phyloP scores from a whole-genome alignment of 441 rosid species.

The Aquilaria agallochum region DNA sequence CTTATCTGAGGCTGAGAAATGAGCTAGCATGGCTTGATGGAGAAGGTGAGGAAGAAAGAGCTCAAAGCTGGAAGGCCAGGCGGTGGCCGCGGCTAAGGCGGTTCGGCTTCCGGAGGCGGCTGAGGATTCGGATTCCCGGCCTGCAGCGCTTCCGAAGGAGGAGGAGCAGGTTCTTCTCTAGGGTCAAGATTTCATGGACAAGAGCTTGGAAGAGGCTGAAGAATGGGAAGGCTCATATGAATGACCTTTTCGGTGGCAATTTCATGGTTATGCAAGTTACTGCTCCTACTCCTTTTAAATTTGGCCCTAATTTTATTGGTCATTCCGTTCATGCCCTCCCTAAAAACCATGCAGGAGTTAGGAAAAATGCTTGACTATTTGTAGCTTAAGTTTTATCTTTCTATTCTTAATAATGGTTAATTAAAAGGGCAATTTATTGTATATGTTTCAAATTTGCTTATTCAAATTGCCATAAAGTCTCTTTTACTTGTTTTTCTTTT shows the following conservation, averaged over 20 bases:
- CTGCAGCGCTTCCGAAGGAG: slow-evolving; percentile 17
- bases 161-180: slow-evolving; percentile 11
- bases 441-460: no score
- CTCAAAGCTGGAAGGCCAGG: slow-evolving; percentile 4
- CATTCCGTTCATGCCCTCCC: no score
- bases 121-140: slow-evolving; percentile 14
- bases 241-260: slow-evolving; percentile 37
- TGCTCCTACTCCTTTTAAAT: slow-evolving; percentile 11
- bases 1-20: slow-evolving; percentile 14
- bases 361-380: no score
- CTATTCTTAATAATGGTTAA: no score
- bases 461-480: no score
- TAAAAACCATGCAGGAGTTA: no score
- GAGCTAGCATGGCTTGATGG: slow-evolving; percentile 5
- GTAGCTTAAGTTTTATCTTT: no score
- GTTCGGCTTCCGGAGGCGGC: slow-evolving; percentile 4
- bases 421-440: no score
- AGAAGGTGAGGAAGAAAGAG: slow-evolving; percentile 11
- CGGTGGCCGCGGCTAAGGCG: slow-evolving; percentile 7
- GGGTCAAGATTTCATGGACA: slow-evolving; percentile 15
- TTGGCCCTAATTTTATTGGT: not conserved
- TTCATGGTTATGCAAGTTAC: slow-evolving; percentile 20
- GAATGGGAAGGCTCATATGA: slow-evolving; percentile 29
- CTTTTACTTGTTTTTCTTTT: no score
- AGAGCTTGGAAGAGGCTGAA: slow-evolving; percentile 30